Evolutionary conservation across 805 yeast genomes (phyloP), one percentile per base, ranked within the genome.

Genomic region (Saturnispora hagleri): DNA sequence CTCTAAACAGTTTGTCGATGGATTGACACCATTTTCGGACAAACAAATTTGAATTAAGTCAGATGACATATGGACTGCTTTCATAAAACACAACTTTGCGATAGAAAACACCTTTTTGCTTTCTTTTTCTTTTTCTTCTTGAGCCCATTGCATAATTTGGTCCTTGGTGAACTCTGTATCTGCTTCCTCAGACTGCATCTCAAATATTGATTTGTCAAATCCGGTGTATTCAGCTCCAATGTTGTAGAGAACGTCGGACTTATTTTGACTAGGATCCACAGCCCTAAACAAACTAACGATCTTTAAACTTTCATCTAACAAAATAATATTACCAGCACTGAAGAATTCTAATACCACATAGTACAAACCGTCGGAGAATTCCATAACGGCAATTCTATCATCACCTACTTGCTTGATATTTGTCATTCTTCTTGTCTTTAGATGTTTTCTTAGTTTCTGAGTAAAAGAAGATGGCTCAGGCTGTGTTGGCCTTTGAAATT

Each of bases 301-400:
- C 59, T 77, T 81, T 54, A 73, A 66, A 20, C 82, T 76, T 28
- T 79, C 75, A 65, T 91, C 95, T 55, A 91, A 72, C 20, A 91
- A 72, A 18, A 91, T 71, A 51, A 91, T 79, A 63, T 91, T 91
- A 27, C 99, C 99, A 3, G 97, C 97, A 63, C 97, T 86, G 70
- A 90, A 91, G 61, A 91, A 91, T 66, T 91, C 99, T 50, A 91
- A 67, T 0, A 88, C 96, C 57, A 91, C 69, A 59, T 86, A 84
- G 61, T 70, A 81, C 49, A 79, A 60, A 2, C 96, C 96, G 60
- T 88, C 96, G 44, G 90, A 81, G 68, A 91, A 91, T 54, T 87
- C 81, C 44, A 91, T 66, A 0, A 89, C 95, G 43, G 88, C 71
- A n/a, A 88, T 80, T 65, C 98, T 76, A 63, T 89, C 97, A 60